Evolutionary conservation across 2,329 filamentous ascomycete species (phyloP).

Genomic region (Chaetomium olivaceum): DNA sequence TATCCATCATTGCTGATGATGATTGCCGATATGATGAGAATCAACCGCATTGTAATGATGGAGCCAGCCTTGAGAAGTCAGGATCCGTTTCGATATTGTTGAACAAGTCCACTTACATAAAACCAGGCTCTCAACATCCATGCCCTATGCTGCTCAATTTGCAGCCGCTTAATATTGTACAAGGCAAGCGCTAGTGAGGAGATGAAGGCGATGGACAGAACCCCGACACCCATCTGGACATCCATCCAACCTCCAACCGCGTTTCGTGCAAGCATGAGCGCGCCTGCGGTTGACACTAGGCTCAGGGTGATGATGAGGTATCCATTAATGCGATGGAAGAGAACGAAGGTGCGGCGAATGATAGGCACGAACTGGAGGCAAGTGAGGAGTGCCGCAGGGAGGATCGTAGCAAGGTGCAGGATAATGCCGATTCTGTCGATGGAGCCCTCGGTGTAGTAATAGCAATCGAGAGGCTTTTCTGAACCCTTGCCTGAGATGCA

Average conservation of each 20-base stretch:
- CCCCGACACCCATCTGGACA: constrained; percentile 48
- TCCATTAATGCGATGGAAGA: constrained; percentile 62
- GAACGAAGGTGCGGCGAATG: constrained; percentile 48
- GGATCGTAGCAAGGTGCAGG: constrained; percentile 47
- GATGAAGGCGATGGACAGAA: constrained; percentile 49
- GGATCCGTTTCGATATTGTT: background rate
- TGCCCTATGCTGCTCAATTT: constrained; percentile 63
- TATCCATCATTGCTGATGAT: constrained; percentile 41
- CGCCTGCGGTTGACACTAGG: constrained; percentile 48
- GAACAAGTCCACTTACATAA: constrained; percentile 39
- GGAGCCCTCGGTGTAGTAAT: constrained; percentile 38
- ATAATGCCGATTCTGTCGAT: constrained; percentile 45
- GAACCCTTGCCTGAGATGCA: constrained; percentile 32
- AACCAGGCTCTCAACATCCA: constrained; percentile 63
- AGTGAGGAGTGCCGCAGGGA: constrained; percentile 48
- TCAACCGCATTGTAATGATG: constrained; percentile 55
- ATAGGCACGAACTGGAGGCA: constrained; percentile 52
- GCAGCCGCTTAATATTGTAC: constrained; percentile 59
- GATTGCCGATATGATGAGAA: constrained; percentile 46
- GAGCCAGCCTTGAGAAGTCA: constrained; percentile 42
- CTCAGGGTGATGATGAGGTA: constrained; percentile 55
- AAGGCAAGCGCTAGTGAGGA: constrained; percentile 49
- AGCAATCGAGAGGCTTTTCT: constrained; percentile 40
- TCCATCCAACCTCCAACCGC: constrained; percentile 57
- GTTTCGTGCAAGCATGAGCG: constrained; percentile 53